Percentiles rank a stretch among this genome's conserved stretches.
These are phyloP conservation scores for Ashbya aceris DNA, from an alignment of 1,139 yeast genomes.

Conservation along the genomic window DNA sequence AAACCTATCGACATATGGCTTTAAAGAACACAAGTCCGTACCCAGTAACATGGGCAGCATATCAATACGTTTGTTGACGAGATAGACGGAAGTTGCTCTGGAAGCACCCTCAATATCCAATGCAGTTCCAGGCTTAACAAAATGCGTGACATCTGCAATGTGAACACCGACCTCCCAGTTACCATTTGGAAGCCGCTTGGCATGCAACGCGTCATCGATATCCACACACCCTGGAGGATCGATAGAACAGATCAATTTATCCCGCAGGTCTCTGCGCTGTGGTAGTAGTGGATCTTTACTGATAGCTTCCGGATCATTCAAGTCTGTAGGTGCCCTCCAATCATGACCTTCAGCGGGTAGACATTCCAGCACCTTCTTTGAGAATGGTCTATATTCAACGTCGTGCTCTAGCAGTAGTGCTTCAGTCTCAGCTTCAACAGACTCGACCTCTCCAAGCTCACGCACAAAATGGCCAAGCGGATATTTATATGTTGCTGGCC, in stretches of 20 bases:
- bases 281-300: conserved; percentile 46
- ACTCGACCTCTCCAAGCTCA: conserved; percentile 80
- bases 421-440: conserved; percentile 93
- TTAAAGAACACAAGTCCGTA: conserved; percentile 89
- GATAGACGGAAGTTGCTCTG: conserved; percentile 92
- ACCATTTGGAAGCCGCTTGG: conserved; percentile 75
- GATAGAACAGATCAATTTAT: conserved; percentile 83
- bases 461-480: conserved; percentile 96
- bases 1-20: conserved; percentile 91
- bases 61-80: conserved; percentile 98
- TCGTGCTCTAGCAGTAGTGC: conserved; percentile 90
- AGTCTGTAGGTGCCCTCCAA: conserved; percentile 75
- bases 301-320: conserved; percentile 40
- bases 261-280: conserved; percentile 76
- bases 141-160: conserved; percentile 97
- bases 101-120: conserved; percentile 94
- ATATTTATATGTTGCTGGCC: conserved; percentile 77
- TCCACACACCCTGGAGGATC: conserved; percentile 99
- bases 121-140: conserved; percentile 87
- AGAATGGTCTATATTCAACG: conserved; percentile 92
- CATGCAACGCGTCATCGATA: conserved; percentile 97
- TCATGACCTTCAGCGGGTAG: conserved; percentile 86
- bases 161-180: conserved; percentile 97
- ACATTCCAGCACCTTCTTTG: conserved; percentile 85
- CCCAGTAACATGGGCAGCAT: conserved; percentile 96